Conservation (phyloP, 1,139 yeast species). For the Taphrina sp. region DNA sequence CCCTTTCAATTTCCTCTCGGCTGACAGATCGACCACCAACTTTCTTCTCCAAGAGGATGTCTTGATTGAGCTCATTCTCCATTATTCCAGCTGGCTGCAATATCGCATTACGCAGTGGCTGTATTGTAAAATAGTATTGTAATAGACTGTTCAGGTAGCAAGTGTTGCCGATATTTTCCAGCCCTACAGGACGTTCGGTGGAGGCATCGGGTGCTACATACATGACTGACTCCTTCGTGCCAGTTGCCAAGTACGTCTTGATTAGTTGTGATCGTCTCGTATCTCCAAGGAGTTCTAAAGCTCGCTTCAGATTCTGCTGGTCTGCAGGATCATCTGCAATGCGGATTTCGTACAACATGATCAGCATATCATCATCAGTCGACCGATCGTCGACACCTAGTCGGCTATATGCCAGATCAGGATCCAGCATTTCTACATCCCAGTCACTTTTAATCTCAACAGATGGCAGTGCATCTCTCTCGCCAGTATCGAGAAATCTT, state of each 20-base stretch:
- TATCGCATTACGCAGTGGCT: constrained; percentile 71
- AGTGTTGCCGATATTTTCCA: constrained; percentile 86
- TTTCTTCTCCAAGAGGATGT: constrained; percentile 46
- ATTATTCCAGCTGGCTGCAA: constrained; percentile 51
- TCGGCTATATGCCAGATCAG: constrained; percentile 28
- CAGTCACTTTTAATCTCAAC: background rate
- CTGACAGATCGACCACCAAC: constrained; percentile 86
- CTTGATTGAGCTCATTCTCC: constrained; percentile 41
- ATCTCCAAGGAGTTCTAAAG: constrained; percentile 57
- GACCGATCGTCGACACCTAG: constrained; percentile 30
- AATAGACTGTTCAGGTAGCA: constrained; percentile 80
- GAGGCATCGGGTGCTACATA: constrained; percentile 16
- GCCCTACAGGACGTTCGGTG: constrained; percentile 71
- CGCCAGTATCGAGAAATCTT: constrained; percentile 24
- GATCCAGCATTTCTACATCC: constrained; percentile 20
- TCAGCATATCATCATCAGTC: constrained; percentile 29
- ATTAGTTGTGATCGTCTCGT: constrained; percentile 42
- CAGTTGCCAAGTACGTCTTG: constrained; percentile 39
- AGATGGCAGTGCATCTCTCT: constrained; percentile 17
- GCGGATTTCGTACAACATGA: constrained; percentile 25
- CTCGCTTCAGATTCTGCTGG: constrained; percentile 45
- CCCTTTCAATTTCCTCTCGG: constrained; percentile 67
- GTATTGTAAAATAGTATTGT: constrained; percentile 83
- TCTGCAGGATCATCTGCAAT: constrained; percentile 39
- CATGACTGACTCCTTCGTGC: constrained; percentile 37